Percentiles rank a stretch among this genome's conserved stretches.
These are phyloP conservation scores for Taphrina confusa DNA, from an alignment of 1,139 yeast species.

Conservation along the genomic window DNA sequence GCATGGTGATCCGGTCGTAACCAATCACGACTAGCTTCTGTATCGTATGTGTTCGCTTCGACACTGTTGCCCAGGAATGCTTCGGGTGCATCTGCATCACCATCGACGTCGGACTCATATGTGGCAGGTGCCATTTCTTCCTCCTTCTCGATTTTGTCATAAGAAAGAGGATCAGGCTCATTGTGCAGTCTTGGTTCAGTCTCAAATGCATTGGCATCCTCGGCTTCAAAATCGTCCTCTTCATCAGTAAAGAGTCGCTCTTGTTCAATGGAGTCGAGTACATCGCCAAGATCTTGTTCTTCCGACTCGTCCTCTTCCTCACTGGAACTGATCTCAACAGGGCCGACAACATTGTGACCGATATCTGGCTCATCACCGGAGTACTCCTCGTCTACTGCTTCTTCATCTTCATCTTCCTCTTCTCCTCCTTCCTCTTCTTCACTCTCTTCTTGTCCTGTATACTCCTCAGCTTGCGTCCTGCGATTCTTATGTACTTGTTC, in stretches of 20 bases:
- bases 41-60: not conserved
- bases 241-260: not conserved
- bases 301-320: slow-evolving; percentile 12
- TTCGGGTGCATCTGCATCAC: slow-evolving; percentile 20
- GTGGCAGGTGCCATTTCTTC: not conserved
- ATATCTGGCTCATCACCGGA: not conserved
- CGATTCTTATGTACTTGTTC: no score
- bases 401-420: not conserved
- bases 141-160: not conserved
- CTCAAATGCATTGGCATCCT: slow-evolving; percentile 2
- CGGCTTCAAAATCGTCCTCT: not conserved
- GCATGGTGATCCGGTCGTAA: not conserved
- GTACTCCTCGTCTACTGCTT: slow-evolving; percentile 4
- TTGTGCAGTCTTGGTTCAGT: not conserved
- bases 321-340: not conserved
- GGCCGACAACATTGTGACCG: not conserved
- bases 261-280: not conserved
- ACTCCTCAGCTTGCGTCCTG: no score
- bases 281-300: not conserved
- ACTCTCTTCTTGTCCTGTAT: no score
- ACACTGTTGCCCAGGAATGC: not conserved
- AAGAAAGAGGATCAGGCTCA: not conserved
- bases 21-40: slow-evolving; percentile 14
- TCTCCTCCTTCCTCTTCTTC: no score
- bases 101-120: slow-evolving; percentile 11